Evolutionary conservation across 108 stramenopile species (phyloP).

Genomic region (Conticribra weissflogii): DNA sequence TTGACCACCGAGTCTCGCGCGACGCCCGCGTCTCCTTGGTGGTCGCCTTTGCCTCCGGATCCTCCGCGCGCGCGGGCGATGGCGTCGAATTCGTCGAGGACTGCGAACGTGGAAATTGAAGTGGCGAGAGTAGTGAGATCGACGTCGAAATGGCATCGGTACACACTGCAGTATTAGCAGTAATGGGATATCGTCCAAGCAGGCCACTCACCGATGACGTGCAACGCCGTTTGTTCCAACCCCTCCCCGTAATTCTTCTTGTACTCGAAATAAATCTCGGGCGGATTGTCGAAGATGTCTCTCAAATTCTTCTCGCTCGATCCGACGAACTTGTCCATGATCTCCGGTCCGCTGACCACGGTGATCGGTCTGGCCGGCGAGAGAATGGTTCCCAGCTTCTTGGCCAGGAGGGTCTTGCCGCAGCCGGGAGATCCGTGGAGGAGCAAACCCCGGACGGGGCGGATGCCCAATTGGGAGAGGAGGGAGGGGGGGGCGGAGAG

Average conservation of each 20-base stretch:
- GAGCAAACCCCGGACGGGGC: conserved; percentile 78
- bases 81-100: conserved; percentile 97
- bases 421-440: conserved; percentile 67
- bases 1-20: conserved; percentile 79
- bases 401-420: conserved; percentile 81
- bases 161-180: too few species aligned
- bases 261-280: conserved; percentile 70
- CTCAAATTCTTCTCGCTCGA: conserved; percentile 82
- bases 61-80: conserved; percentile 85
- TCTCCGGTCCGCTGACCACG: conserved; percentile 85
- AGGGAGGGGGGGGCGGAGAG: conserved; percentile 82
- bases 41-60: conserved; percentile 63
- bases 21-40: conserved; percentile 92
- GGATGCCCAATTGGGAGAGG: conserved; percentile 76
- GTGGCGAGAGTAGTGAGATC: too few species aligned
- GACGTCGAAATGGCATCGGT: too few species aligned
- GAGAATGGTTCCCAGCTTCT: conserved; percentile 71
- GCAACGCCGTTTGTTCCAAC: conserved; percentile 56
- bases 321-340: conserved; percentile 91
- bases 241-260: conserved; percentile 66
- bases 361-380: conserved; percentile 83
- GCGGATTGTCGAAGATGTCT: conserved; percentile 84
- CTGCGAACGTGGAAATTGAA: too few species aligned
- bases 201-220: too few species aligned
- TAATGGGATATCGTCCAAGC: too few species aligned